Percentiles rank a stretch among this genome's conserved stretches.
phyloP scores from a whole-genome alignment of 495 filamentous ascomycete genomes.

The Rostrohypoxylon terebratum region DNA sequence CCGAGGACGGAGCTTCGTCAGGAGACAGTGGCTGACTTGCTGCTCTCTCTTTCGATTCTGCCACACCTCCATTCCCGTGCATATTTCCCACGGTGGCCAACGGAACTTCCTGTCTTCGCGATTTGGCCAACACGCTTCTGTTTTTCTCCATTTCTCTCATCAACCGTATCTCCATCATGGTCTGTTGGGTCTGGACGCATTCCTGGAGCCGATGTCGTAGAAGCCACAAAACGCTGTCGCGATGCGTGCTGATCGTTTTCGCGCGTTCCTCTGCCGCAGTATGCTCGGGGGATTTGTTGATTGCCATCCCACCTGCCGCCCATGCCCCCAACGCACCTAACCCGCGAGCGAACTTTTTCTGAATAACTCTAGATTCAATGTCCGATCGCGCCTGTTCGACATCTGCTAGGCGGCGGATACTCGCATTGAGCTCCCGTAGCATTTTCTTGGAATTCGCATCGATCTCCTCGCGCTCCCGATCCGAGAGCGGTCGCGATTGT shows the following conservation, averaged over 20 bases:
- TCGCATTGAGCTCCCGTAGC: constrained; percentile 81
- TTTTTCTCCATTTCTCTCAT: constrained; percentile 87
- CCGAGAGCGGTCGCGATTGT: constrained; percentile 65
- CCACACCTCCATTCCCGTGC: constrained; percentile 33
- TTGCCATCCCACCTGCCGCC: constrained; percentile 70
- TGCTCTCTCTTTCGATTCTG: constrained; percentile 34
- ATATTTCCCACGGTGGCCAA: constrained; percentile 33
- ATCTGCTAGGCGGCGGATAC: constrained; percentile 79
- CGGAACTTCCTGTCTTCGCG: constrained; percentile 50
- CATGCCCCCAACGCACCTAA: constrained; percentile 74
- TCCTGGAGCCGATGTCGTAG: constrained; percentile 78
- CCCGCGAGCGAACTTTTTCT: constrained; percentile 72
- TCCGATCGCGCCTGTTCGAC: constrained; percentile 84
- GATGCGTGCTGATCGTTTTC: constrained; percentile 67
- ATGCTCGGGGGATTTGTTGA: constrained; percentile 69
- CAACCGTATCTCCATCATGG: constrained; percentile 91
- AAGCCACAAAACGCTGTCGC: constrained; percentile 87
- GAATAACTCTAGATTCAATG: constrained; percentile 72
- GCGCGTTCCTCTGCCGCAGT: constrained; percentile 74
- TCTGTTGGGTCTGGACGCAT: constrained; percentile 78
- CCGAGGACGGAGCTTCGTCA: constrained; percentile 27
- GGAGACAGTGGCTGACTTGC: constrained; percentile 31
- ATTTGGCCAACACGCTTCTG: constrained; percentile 85
- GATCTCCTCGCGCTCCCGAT: constrained; percentile 79
- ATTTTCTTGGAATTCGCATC: constrained; percentile 86